A percentile compares a stretch with the other conserved stretches of the same genome.
Evolutionary conservation across 2,329 filamentous ascomycete species (phyloP).

Genomic region (Atkinsonella texensis): DNA sequence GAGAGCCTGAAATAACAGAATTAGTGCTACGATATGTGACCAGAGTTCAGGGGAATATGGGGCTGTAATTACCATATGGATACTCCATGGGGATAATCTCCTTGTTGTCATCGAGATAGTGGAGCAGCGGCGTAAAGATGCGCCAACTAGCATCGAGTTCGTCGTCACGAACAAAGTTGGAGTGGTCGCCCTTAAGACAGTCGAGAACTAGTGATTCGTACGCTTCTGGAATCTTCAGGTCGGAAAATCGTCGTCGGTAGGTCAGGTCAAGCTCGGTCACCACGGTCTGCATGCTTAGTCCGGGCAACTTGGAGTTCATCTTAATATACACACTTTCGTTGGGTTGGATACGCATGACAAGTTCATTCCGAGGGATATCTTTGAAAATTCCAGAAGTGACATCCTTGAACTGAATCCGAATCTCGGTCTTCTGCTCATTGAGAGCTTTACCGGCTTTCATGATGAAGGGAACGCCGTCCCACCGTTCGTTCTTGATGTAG

Average conservation of each 20-base stretch:
- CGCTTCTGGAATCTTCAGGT: conserved; percentile 97
- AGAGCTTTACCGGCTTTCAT: conserved; percentile 97
- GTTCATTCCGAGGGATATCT: conserved; percentile 97
- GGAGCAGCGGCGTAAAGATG: conserved; percentile 92
- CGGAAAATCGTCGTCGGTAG: conserved; percentile 95
- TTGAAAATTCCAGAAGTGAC: conserved; percentile 99
- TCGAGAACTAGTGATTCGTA: conserved; percentile 97
- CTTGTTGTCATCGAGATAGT: conserved; percentile 98
- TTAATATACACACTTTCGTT: conserved; percentile 99
- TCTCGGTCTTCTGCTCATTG: conserved; percentile 99
- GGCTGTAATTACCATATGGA: conserved; percentile 68
- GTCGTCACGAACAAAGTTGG: conserved; percentile 96
- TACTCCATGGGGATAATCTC: conserved; percentile 99
- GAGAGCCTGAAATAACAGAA: conserved; percentile 60
- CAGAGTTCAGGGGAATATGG: not conserved
- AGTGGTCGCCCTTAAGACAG: conserved; percentile 97
- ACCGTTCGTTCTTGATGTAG: conserved; percentile 99
- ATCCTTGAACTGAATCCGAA: conserved; percentile 98
- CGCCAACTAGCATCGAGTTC: conserved; percentile 97
- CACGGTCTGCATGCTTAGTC: conserved; percentile 98
- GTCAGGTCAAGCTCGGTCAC: conserved; percentile 97
- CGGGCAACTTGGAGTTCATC: conserved; percentile 99
- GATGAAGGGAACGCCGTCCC: conserved; percentile 98
- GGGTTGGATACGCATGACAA: conserved; percentile 97
- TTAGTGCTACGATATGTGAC: not conserved